Evolutionary conservation across 2,329 filamentous ascomycete genomes (phyloP).

Genomic region (Sarocladium kiliense): DNA sequence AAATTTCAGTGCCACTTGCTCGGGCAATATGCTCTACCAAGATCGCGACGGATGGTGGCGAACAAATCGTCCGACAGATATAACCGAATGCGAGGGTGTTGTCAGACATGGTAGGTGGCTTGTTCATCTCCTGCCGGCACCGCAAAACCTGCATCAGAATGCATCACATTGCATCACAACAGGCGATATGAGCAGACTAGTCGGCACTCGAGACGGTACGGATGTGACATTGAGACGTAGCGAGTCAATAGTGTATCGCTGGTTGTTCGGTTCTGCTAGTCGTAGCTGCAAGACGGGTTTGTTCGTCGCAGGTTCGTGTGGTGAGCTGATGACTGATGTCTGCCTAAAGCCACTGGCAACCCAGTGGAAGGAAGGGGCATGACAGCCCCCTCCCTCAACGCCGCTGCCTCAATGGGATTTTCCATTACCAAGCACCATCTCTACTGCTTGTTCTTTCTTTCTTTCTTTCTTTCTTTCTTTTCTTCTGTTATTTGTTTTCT

Average conservation of each 20-base stretch:
- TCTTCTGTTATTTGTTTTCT: not conserved
- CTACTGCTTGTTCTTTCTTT: no score
- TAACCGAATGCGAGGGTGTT: not conserved
- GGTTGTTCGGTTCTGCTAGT: not conserved
- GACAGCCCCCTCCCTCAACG: not conserved
- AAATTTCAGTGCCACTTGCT: no score
- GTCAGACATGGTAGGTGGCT: not conserved
- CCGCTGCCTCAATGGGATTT: no score
- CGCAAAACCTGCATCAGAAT: not conserved
- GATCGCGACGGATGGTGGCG: not conserved
- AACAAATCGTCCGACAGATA: not conserved
- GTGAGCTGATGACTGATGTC: no score
- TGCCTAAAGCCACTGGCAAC: no score
- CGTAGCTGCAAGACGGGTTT: not conserved
- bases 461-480: not conserved
- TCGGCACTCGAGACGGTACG: not conserved
- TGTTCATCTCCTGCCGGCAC: not conserved
- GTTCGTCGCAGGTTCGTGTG: not conserved
- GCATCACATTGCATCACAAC: not conserved
- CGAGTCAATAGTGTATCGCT: not conserved
- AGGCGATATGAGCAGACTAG: not conserved
- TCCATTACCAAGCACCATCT: no score
- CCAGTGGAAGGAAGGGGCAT: no score
- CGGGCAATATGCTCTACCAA: not conserved
- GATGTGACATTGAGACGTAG: not conserved